Conservation (phyloP, 1,139 yeast genomes). For the Yamadazyma siamensis region DNA sequence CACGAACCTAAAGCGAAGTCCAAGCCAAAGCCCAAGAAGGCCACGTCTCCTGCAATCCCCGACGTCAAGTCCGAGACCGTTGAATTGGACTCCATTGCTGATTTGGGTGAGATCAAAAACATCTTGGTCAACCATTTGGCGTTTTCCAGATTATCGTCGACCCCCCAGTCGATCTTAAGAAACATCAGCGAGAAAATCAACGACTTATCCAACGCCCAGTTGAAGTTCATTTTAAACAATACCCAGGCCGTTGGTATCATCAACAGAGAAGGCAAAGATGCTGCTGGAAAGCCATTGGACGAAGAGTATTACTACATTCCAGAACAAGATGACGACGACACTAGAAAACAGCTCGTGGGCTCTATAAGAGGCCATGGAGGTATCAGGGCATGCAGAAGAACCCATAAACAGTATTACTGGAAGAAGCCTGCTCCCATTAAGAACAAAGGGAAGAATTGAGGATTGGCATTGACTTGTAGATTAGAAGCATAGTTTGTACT, state of each 20-base stretch:
- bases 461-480: not conserved
- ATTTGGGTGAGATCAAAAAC: constrained; percentile 53
- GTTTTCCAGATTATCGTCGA: constrained; percentile 81
- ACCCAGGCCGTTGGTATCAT: constrained; percentile 75
- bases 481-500: constrained; percentile 1
- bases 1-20: not conserved
- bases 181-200: constrained; percentile 53
- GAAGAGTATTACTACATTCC: constrained; percentile 90
- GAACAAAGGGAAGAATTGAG: constrained; percentile 18
- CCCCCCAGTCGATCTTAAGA: constrained; percentile 71
- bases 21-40: not conserved
- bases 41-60: not conserved
- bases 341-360: constrained; percentile 66
- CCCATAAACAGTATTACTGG: constrained; percentile 92
- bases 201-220: constrained; percentile 41
- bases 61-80: too few relatives aligned
- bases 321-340: constrained; percentile 71
- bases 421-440: constrained; percentile 62
- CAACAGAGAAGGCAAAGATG: constrained; percentile 87
- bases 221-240: constrained; percentile 48
- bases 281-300: constrained; percentile 91
- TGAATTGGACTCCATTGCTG: constrained; percentile 22
- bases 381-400: constrained; percentile 84
- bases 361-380: constrained; percentile 80
- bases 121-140: constrained; percentile 82